Evolutionary conservation across 2,329 filamentous ascomycete genomes (phyloP).

Genomic region (Cladosporium sp.): DNA sequence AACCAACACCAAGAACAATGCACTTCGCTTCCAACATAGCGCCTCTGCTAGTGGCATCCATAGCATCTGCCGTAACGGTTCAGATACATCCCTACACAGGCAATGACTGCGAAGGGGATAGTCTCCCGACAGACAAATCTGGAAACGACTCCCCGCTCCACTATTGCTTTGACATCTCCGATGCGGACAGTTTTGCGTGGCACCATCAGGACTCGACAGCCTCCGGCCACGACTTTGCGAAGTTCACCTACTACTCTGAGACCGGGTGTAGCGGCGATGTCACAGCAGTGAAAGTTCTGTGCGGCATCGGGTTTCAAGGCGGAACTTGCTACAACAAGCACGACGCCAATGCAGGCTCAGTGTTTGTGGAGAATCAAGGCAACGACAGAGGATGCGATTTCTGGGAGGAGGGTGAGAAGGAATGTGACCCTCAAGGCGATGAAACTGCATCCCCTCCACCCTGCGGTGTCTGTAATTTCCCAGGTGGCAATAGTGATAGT

Average conservation of each 20-base stretch:
- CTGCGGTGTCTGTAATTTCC: too few relatives aligned
- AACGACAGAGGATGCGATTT: background rate
- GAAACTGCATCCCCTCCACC: too few relatives aligned
- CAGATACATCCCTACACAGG: background rate
- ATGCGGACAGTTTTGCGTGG: background rate
- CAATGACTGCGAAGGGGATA: background rate
- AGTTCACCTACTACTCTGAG: background rate
- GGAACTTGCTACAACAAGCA: background rate
- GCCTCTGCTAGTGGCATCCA: background rate
- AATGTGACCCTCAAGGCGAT: background rate
- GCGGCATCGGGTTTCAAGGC: background rate
- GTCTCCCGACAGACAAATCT: background rate
- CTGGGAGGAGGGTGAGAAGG: background rate
- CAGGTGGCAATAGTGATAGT: too few relatives aligned
- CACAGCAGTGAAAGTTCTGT: background rate
- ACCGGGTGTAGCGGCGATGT: background rate
- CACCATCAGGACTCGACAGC: background rate
- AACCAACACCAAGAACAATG: too few relatives aligned
- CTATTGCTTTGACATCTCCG: background rate
- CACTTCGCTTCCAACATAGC: background rate
- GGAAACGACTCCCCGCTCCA: background rate
- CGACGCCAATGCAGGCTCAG: background rate
- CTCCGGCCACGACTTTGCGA: background rate
- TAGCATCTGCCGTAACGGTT: background rate
- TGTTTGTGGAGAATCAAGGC: background rate